Evolutionary conservation across 805 yeast species (phyloP), one percentile per base, ranked within the genome.

Genomic region (Wickerhamiella bombiphila): DNA sequence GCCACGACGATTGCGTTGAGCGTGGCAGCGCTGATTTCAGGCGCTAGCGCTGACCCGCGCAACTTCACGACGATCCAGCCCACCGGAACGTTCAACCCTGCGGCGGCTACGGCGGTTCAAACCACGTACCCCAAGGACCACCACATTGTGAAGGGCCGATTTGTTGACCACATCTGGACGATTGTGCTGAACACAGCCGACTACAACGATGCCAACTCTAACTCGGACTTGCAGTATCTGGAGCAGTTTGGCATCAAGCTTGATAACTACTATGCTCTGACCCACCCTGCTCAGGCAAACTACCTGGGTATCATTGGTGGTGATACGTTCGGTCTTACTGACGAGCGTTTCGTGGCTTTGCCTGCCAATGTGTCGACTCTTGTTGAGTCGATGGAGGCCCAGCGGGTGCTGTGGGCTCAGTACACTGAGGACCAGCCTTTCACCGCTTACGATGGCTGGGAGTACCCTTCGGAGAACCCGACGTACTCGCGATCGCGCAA

Each of bases 231-330:
- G 47, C 55, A 57, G 50, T 57, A 58, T 50, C 57, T 69, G 38
- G 64, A 66, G 20, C 39, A 57, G 46, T 50, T 64, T 39, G 74
- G 72, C 52, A 57, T 67, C 39, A 52, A 57, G 32, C 57, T 69
- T 47, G 59, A 56, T 54, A 69, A 69, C 62, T 68, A 69, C 60
- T 68, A 69, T 63, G 65, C 67, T 29, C 48, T 68, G 25, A 64
- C 71, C 37, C 70, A 66, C 50, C 72, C 73, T 40, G 68, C 74
- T 5, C 68, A 69, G 59, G 72, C 73, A 45, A 69, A 69, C 57
- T 68, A 68, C 51, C 49, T 68, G 39, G 69, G 68, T 31, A 53
- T 70, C 37, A 68, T 60, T 39, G 65, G 63, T 41, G 74, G 74
- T 47, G 72, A 66, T 52, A 64, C 68, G 53, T 67, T 66, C 43